phyloP scores from a whole-genome alignment of 371 early-diverging fungal species.

The Mycotypha africana region DNA sequence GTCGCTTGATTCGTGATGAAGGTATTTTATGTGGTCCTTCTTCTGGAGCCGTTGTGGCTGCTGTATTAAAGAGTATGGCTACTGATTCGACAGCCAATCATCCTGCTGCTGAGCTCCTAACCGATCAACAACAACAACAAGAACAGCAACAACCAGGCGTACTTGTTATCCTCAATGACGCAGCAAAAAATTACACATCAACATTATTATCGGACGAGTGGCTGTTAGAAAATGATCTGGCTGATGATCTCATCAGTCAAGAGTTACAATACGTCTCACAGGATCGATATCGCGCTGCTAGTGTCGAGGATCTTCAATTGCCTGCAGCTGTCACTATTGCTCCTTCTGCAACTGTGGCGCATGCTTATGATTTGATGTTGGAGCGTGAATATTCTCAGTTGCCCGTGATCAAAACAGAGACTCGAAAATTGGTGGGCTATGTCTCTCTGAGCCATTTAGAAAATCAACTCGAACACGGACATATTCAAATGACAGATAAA shows the following conservation, averaged over 20 bases:
- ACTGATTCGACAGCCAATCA: constrained; percentile 28
- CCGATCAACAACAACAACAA: constrained; percentile 18
- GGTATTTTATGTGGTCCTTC: constrained; percentile 71
- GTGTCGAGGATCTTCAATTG: constrained; percentile 83
- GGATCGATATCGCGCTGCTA: constrained; percentile 72
- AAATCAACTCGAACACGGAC: constrained; percentile 50
- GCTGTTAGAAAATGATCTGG: constrained; percentile 68
- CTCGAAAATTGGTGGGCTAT: constrained; percentile 75
- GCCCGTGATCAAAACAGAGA: constrained; percentile 63
- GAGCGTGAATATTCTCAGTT: constrained; percentile 83
- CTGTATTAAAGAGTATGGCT: constrained; percentile 8
- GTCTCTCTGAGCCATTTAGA: constrained; percentile 65
- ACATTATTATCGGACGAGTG: constrained; percentile 74
- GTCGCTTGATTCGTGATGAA: constrained; percentile 61
- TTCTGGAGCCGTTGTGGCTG: constrained; percentile 69
- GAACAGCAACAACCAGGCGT: constrained; percentile 25
- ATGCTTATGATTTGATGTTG: constrained; percentile 75
- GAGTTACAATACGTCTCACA: constrained; percentile 57
- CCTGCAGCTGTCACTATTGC: constrained; percentile 75
- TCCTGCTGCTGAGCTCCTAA: constrained; percentile 35
- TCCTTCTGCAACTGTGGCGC: constrained; percentile 47
- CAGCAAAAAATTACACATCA: constrained; percentile 62
- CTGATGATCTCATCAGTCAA: constrained; percentile 56
- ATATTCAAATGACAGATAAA: constrained; percentile 35
- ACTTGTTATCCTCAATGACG: constrained; percentile 64